A percentile compares a stretch with the other conserved stretches of the same genome.
These are phyloP conservation scores for Lactuca sativa DNA, from an alignment of 129 eudicot species.

Conservation along the genomic window DNA sequence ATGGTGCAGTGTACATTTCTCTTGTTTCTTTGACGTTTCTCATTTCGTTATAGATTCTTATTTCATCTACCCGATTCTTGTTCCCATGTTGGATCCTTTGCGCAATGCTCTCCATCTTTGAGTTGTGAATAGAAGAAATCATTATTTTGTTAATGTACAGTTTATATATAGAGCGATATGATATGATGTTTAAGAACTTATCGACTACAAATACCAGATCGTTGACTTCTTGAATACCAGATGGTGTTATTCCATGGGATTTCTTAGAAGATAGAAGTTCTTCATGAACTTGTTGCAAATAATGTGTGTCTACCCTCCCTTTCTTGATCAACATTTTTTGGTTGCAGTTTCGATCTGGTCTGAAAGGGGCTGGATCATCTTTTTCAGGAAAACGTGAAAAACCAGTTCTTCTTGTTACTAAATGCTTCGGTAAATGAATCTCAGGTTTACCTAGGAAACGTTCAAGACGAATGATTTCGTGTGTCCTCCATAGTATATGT, in stretches of 20 bases:
- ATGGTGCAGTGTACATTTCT: conserved; percentile 7
- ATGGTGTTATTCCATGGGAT: background rate
- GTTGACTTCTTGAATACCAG: conserved; percentile 19
- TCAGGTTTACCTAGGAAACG: background rate
- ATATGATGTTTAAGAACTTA: background rate
- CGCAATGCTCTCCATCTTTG: conserved; percentile 16
- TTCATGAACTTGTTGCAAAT: conserved; percentile 14
- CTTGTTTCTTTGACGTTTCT: conserved; percentile 12
- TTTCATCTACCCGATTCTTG: conserved; percentile 11
- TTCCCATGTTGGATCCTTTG: conserved; percentile 22
- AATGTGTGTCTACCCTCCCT: conserved; percentile 17
- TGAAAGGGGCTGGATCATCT: background rate
- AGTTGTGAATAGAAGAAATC: background rate
- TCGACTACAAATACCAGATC: conserved; percentile 17
- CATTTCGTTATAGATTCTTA: conserved; percentile 10
- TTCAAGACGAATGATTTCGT: conserved; percentile 5
- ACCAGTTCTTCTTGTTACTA: conserved; percentile 5
- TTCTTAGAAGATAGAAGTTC: conserved; percentile 9
- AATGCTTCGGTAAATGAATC: background rate
- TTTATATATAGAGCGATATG: too few species aligned
- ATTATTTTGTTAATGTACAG: background rate
- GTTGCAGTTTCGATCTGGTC: conserved; percentile 13
- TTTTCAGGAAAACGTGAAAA: background rate
- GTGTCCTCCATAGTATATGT: background rate
- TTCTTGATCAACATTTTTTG: conserved; percentile 13